A percentile compares a stretch with the other conserved stretches of the same genome.
Conservation (phyloP, 768 basidiomycete species). For the Termitomyces sp. region DNA sequence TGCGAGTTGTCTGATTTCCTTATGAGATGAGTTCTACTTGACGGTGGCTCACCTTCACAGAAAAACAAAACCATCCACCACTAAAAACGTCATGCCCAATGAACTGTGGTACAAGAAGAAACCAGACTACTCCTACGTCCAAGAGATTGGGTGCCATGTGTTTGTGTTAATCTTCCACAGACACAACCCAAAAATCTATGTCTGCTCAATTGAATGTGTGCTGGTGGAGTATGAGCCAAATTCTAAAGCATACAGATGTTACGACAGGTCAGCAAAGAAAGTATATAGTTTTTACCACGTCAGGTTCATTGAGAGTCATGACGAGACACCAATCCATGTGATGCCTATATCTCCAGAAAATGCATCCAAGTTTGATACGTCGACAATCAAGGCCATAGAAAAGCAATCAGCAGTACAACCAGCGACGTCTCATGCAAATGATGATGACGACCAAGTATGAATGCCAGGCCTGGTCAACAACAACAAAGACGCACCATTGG, state of each 20-base stretch:
- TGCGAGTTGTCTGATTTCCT: slow-evolving; percentile 6
- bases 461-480: too few relatives aligned
- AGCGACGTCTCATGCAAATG: neutral
- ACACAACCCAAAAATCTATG: neutral
- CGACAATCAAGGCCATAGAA: neutral
- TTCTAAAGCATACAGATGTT: neutral
- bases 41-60: neutral
- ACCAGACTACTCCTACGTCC: neutral
- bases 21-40: neutral
- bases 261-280: neutral
- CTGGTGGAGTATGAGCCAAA: neutral
- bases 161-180: neutral
- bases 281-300: neutral
- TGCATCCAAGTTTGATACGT: accelerated
- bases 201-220: neutral
- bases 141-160: neutral
- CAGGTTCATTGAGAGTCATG: neutral
- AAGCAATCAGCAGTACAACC: neutral
- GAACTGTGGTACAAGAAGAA: slow-evolving; percentile 13
- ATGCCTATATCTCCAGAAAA: too few relatives aligned
- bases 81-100: slow-evolving; percentile 11
- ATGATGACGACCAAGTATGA: too few relatives aligned
- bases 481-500: too few relatives aligned
- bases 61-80: slow-evolving; percentile 1
- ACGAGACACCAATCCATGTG: neutral